Conservation (phyloP, 768 basidiomycete genomes). For the Pulveroboletus sp. region DNA sequence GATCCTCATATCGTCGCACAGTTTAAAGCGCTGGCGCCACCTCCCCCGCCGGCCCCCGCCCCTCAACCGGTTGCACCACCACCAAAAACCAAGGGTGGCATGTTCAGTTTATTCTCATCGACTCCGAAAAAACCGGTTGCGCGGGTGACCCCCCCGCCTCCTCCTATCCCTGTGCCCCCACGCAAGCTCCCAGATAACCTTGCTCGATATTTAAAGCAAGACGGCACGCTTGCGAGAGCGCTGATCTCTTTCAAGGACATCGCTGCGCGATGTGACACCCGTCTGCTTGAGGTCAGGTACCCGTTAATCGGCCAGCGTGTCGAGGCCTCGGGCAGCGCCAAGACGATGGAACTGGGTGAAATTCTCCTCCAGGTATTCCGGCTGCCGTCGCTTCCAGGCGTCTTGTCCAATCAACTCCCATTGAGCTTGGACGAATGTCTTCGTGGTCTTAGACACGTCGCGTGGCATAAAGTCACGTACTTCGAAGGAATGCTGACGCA, state of each 20-base stretch:
- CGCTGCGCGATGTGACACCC: conserved; percentile 76
- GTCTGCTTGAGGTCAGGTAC: conserved; percentile 77
- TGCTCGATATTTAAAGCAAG: conserved; percentile 76
- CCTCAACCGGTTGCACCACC: conserved; percentile 43
- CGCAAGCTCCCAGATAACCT: conserved; percentile 67
- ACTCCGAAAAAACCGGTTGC: conserved; percentile 68
- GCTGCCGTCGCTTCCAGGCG: conserved; percentile 82
- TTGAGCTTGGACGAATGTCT: conserved; percentile 92
- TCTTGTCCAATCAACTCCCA: conserved; percentile 73
- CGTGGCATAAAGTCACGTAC: conserved; percentile 93
- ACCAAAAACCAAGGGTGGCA: conserved; percentile 55
- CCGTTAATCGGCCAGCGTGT: conserved; percentile 75
- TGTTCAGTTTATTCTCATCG: conserved; percentile 72
- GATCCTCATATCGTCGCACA: conserved; percentile 83
- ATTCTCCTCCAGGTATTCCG: conserved; percentile 88
- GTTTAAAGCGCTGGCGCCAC: conserved; percentile 58
- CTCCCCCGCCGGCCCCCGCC: conserved; percentile 40
- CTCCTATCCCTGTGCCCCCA: conserved; percentile 33
- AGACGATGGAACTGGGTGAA: conserved; percentile 77
- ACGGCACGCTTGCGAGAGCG: conserved; percentile 84
- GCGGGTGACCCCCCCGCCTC: conserved; percentile 33
- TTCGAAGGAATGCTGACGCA: conserved; percentile 92
- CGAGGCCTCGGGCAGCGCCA: conserved; percentile 48
- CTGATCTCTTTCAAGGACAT: conserved; percentile 89
- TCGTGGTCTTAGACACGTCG: conserved; percentile 81